Percentiles rank a stretch among this genome's conserved stretches.
These are phyloP conservation scores for Dictyostelium purpureum DNA, from an alignment of 78 protist species.

Conservation along the genomic window DNA sequence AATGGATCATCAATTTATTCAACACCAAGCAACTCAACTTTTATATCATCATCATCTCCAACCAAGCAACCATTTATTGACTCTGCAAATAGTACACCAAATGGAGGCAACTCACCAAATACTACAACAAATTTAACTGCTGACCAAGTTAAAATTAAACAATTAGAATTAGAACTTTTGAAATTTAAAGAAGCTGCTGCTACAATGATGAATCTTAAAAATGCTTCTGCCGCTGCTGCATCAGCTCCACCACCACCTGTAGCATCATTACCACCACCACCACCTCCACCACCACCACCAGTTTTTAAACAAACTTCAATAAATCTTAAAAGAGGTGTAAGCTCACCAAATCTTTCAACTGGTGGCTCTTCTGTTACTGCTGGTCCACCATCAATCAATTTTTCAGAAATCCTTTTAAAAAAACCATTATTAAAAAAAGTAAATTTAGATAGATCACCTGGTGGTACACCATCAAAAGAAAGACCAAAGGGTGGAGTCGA, in stretches of 20 bases:
- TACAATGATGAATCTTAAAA: neutral
- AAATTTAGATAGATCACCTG: slow-evolving; percentile 40
- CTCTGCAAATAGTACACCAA: neutral
- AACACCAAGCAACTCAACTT: neutral
- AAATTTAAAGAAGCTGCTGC: slow-evolving; percentile 29
- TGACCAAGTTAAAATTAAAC: neutral
- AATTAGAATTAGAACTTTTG: slow-evolving; percentile 12
- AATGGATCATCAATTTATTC: neutral
- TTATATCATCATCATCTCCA: slow-evolving; percentile 16
- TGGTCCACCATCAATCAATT: neutral
- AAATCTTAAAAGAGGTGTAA: neutral
- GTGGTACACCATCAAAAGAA: slow-evolving; percentile 59
- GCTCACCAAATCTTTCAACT: neutral
- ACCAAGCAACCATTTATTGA: no score
- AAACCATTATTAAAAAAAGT: slow-evolving; percentile 22
- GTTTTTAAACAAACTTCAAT: slow-evolving; percentile 8
- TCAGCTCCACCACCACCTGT: neutral
- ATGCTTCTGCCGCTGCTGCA: neutral
- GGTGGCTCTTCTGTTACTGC: neutral
- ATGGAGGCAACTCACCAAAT: neutral
- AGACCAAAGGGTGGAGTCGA: neutral
- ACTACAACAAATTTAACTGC: neutral
- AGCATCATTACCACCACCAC: slow-evolving; percentile 18
- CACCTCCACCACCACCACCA: slow-evolving; percentile 7
- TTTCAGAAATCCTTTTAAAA: slow-evolving; percentile 4